Percentiles rank a stretch among this genome's conserved stretches.
Conservation (phyloP, 495 filamentous ascomycete species). For the Xylaria bambusicola region DNA sequence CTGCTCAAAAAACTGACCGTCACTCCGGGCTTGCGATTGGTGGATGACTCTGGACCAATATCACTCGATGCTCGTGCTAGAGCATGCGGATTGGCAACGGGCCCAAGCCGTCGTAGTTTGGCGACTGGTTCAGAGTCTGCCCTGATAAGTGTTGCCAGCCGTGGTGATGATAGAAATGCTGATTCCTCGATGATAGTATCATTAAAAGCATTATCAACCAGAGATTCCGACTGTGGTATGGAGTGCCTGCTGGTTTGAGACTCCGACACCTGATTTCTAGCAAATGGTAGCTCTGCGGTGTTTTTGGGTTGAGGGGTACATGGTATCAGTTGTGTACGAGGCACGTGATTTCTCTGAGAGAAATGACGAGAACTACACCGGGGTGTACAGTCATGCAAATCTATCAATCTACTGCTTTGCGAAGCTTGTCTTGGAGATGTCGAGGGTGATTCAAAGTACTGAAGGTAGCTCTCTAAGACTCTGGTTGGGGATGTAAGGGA, state of each 20-base stretch:
- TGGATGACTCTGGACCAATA: slow-evolving; percentile 30
- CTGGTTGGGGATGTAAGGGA: slow-evolving; percentile 43
- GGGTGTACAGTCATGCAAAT: slow-evolving; percentile 1
- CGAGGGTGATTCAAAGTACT: slow-evolving; percentile 31
- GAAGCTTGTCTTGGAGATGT: slow-evolving; percentile 17
- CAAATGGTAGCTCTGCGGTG: not conserved
- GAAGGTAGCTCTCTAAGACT: slow-evolving; percentile 44
- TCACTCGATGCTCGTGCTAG: slow-evolving; percentile 40
- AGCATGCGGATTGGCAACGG: slow-evolving; percentile 16
- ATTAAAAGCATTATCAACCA: slow-evolving; percentile 17
- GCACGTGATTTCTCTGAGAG: no score
- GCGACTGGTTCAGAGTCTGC: slow-evolving; percentile 42
- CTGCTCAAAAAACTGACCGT: slow-evolving; percentile 24
- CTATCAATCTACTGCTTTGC: slow-evolving; percentile 11
- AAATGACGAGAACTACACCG: not conserved
- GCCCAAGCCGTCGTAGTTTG: slow-evolving; percentile 27
- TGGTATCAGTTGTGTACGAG: no score
- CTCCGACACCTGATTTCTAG: not conserved
- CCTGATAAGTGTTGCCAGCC: slow-evolving; percentile 22
- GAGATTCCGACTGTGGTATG: not conserved
- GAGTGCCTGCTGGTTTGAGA: not conserved
- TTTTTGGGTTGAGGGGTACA: slow-evolving; percentile 21
- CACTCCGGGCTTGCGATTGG: slow-evolving; percentile 5
- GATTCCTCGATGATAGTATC: slow-evolving; percentile 29
- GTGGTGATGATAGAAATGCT: slow-evolving; percentile 27